Evolutionary conservation across 2,329 filamentous ascomycete species (phyloP).

Genomic region (Pseudofabraea citricarpa): DNA sequence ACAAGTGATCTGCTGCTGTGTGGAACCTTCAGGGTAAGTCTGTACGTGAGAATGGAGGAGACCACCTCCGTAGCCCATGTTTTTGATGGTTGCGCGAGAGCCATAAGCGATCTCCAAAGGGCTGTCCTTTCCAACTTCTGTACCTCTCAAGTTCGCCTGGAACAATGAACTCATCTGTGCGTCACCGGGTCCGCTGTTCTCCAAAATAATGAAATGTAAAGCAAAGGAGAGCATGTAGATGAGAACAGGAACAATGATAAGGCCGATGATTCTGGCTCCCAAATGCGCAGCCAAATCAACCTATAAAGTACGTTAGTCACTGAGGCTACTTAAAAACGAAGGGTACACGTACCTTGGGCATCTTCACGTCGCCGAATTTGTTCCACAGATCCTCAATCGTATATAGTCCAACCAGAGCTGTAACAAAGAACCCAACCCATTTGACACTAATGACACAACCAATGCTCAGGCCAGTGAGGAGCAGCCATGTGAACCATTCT

Average conservation of each 20-base stretch:
- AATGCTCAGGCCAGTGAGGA: slow-evolving; percentile 90
- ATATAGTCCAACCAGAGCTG: slow-evolving; percentile 90
- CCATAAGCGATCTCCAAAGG: slow-evolving; percentile 88
- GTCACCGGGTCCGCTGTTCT: slow-evolving; percentile 91
- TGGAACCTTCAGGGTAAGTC: slow-evolving; percentile 89
- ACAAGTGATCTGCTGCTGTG: slow-evolving; percentile 95
- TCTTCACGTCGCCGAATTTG: slow-evolving; percentile 92
- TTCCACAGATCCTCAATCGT: slow-evolving; percentile 96
- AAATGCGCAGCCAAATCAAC: slow-evolving; percentile 72
- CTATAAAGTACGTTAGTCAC: slow-evolving; percentile 25
- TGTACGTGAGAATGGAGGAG: slow-evolving; percentile 95
- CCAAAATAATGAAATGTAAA: slow-evolving; percentile 87
- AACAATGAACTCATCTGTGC: slow-evolving; percentile 99
- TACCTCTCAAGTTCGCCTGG: slow-evolving; percentile 92
- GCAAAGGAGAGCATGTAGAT: slow-evolving; percentile 97
- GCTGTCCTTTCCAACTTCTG: slow-evolving; percentile 89
- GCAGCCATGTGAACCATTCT: slow-evolving; percentile 93
- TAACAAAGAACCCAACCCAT: slow-evolving; percentile 94
- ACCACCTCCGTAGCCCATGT: slow-evolving; percentile 98
- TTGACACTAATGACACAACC: slow-evolving; percentile 98
- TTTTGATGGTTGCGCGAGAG: slow-evolving; percentile 90
- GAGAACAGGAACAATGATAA: slow-evolving; percentile 83
- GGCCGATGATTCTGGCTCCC: slow-evolving; percentile 71
- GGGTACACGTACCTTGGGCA: slow-evolving; percentile 64
- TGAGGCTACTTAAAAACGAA: background rate